Evolutionary conservation across 176 grass and related monocot genomes (phyloP).

Genomic region (Guadua angustifolia): DNA sequence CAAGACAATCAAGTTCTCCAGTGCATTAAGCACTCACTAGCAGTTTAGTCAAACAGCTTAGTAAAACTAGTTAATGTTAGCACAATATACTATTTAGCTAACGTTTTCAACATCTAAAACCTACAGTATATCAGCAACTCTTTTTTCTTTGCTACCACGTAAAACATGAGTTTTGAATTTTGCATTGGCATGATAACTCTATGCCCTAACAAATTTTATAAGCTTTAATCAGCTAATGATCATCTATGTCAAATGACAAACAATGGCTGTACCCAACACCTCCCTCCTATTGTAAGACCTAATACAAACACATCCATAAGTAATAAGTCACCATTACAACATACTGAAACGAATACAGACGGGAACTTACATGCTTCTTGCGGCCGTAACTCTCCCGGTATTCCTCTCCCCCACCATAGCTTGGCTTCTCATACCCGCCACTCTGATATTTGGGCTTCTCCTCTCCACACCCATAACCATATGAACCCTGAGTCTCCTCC

Average conservation of each 20-base stretch:
- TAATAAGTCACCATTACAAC: not conserved
- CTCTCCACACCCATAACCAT: constrained; percentile 48
- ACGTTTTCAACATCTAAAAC: not conserved
- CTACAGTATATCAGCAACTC: not conserved
- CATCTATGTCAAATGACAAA: not conserved
- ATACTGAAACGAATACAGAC: not conserved
- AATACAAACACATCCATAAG: not conserved
- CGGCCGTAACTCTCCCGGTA: constrained; percentile 51
- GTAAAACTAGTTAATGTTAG: not conserved
- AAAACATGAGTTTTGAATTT: not conserved
- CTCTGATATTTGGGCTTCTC: constrained; percentile 51
- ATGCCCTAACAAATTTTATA: not conserved
- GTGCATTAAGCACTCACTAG: not conserved
- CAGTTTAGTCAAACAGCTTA: not conserved
- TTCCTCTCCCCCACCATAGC: constrained; percentile 47
- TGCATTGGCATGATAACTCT: not conserved
- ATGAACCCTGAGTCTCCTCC: constrained; percentile 47
- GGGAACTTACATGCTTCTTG: constrained; percentile 62
- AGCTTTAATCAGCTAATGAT: not conserved
- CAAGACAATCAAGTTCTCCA: not conserved
- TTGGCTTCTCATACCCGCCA: constrained; percentile 48
- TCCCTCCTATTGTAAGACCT: not conserved
- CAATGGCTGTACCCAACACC: not conserved
- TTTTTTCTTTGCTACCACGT: too few relatives aligned
- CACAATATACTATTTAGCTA: not conserved